These are phyloP conservation scores for Neonectria ditissima DNA, from an alignment of 2,329 filamentous ascomycete genomes.

Conservation along the genomic window DNA sequence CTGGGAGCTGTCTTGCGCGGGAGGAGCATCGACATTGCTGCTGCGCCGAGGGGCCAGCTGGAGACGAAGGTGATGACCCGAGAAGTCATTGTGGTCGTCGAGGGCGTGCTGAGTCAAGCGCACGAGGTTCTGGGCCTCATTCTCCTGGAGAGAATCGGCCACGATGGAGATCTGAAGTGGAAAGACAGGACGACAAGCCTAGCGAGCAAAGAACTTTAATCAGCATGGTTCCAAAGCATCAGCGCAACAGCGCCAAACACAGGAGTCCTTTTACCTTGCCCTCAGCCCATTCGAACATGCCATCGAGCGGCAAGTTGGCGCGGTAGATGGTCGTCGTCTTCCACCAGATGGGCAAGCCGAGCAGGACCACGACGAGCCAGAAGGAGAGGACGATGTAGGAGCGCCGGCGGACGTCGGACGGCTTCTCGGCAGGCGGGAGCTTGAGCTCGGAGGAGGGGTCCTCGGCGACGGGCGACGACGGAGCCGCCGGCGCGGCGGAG, in stretches of 20 bases:
- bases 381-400: conserved; percentile 85
- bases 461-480: conserved; percentile 15
- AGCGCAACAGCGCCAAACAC: background rate
- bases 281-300: conserved; percentile 93
- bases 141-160: conserved; percentile 71
- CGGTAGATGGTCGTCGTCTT: conserved; percentile 93
- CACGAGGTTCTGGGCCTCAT: conserved; percentile 79
- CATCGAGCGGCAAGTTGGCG: conserved; percentile 82
- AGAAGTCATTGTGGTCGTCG: conserved; percentile 88
- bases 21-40: conserved; percentile 25
- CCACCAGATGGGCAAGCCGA: conserved; percentile 97
- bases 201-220: conserved; percentile 6
- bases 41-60: conserved; percentile 48
- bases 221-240: background rate
- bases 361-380: conserved; percentile 84
- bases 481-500: conserved; percentile 36
- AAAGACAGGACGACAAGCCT: conserved; percentile 91
- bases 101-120: conserved; percentile 87
- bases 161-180: conserved; percentile 85
- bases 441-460: conserved; percentile 30
- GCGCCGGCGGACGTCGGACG: conserved; percentile 75
- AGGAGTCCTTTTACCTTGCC: conserved; percentile 72
- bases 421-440: conserved; percentile 81
- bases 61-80: conserved; percentile 80
- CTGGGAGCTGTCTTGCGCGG: conserved; percentile 56